phyloP scores from a whole-genome alignment of 129 eudicot species.

The Pseudognaphalium luteoalbum region DNA sequence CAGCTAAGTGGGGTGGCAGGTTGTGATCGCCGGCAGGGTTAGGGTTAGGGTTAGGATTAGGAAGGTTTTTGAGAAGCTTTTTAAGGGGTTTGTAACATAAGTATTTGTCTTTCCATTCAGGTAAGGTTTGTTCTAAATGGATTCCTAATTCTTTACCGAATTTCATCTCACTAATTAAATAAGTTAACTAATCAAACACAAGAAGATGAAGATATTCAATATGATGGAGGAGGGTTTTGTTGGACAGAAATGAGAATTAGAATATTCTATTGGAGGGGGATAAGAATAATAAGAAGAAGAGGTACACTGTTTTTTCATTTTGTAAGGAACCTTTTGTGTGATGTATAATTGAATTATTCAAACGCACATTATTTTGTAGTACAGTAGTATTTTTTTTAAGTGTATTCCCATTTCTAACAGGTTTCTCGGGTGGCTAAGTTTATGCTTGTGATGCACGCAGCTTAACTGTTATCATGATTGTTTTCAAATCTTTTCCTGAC shows the following conservation, averaged over 20 bases:
- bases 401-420: too few relatives aligned
- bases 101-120: constrained; percentile 95
- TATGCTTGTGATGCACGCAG: too few relatives aligned
- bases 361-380: too few relatives aligned
- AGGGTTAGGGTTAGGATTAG: constrained; percentile 46
- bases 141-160: constrained; percentile 81
- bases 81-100: constrained; percentile 85
- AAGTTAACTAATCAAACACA: background rate
- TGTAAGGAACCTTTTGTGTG: background rate
- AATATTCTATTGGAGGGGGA: background rate
- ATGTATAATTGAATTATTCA: constrained; percentile 2
- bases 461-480: too few relatives aligned
- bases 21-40: constrained; percentile 22
- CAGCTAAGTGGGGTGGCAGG: constrained; percentile 32
- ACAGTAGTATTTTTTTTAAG: too few relatives aligned
- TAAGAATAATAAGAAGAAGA: background rate
- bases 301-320: background rate
- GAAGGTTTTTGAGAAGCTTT: constrained; percentile 65
- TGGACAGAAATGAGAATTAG: background rate
- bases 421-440: too few relatives aligned
- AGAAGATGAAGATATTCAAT: background rate
- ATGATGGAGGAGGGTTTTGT: background rate
- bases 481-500: too few relatives aligned
- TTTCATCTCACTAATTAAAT: constrained; percentile 49
- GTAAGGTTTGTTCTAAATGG: constrained; percentile 88